phyloP scores from a whole-genome alignment of 202 grass and related monocot species.

The Carex arenaria region DNA sequence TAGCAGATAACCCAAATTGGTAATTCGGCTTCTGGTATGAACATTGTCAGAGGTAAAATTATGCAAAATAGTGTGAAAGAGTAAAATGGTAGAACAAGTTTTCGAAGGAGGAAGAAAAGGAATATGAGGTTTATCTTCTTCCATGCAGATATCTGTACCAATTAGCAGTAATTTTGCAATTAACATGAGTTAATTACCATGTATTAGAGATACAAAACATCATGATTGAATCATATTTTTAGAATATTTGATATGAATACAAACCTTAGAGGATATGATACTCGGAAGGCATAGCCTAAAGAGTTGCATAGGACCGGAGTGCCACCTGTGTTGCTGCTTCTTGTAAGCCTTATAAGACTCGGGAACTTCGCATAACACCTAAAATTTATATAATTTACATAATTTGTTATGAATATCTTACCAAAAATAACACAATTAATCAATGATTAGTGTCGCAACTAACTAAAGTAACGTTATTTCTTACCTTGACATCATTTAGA shows the following conservation, averaged over 20 bases:
- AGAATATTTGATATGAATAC: neutral
- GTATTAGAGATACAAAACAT: neutral
- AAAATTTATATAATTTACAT: constrained; percentile 18
- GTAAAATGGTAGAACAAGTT: constrained; percentile 77
- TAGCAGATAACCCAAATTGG: constrained; percentile 80
- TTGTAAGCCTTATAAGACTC: constrained; percentile 83
- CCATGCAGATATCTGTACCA: constrained; percentile 69
- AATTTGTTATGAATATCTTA: constrained; percentile 14
- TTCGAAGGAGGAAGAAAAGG: constrained; percentile 81
- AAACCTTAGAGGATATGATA: constrained; percentile 79
- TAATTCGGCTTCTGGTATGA: constrained; percentile 75
- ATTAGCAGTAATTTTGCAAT: neutral
- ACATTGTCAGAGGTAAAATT: constrained; percentile 88
- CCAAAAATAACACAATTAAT: neutral
- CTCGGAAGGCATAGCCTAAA: constrained; percentile 77
- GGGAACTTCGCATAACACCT: constrained; percentile 76
- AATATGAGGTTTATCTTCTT: constrained; percentile 92
- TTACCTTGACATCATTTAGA: constrained; percentile 85
- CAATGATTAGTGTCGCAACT: neutral
- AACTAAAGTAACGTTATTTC: neutral
- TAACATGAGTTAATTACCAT: neutral
- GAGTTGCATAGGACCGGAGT: constrained; percentile 85
- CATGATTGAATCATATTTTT: neutral
- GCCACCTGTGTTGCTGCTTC: constrained; percentile 87
- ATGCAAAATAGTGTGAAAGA: constrained; percentile 86